Base-by-base conservation (phyloP, 805 yeast genomes). In the Candida andamanensis region DNA sequence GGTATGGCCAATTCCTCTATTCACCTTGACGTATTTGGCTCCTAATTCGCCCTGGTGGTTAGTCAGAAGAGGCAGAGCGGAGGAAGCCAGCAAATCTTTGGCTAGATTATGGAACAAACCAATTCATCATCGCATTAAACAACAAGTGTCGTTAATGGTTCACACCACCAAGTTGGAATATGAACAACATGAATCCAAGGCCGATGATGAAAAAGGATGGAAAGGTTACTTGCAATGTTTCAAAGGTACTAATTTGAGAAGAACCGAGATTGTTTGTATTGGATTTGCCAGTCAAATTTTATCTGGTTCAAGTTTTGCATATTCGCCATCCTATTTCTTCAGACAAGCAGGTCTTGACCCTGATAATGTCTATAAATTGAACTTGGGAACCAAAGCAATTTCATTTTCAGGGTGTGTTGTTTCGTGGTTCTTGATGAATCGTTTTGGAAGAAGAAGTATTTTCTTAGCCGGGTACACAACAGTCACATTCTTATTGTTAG, bases 21-120 rank as follows among this genome's bases (percentile, higher is more conserved):
- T 58, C 23, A 37, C 61, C 15, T 57, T 56, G 26, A 54, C 62
- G 16, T 58, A 37, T 34, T 43, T 62, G 10, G 64, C 69, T 14
- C 72, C 72, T 2, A 72, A 67, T 29, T 63, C 70, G 5, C 74
- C 74, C 10, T 67, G 69, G 67, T 65, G 60, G 63, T 50, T 64
- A 34, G 60, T 56, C 19, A 62, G 54, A 36, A 52, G 52, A 19
- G 64, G 63, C 8, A 44, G 46, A 29, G 21, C 37, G 15, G 50
- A 37, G 2, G 62, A 64, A 15, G 69, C 71, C 18, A 50, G 45
- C 29, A 30, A 35, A 7, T 45, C 58, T n/a, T 30, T 61, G 21
- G 46, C 46, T 41, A 48, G 56, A 24, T 42, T 49, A 32, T 36
- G 41, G 26, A 27, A 46, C n/a, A 42, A 44, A 36, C 33, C 33